These are phyloP conservation scores for Magnusiomyces magnusii DNA, from an alignment of 1,139 yeast genomes.

Conservation along the genomic window DNA sequence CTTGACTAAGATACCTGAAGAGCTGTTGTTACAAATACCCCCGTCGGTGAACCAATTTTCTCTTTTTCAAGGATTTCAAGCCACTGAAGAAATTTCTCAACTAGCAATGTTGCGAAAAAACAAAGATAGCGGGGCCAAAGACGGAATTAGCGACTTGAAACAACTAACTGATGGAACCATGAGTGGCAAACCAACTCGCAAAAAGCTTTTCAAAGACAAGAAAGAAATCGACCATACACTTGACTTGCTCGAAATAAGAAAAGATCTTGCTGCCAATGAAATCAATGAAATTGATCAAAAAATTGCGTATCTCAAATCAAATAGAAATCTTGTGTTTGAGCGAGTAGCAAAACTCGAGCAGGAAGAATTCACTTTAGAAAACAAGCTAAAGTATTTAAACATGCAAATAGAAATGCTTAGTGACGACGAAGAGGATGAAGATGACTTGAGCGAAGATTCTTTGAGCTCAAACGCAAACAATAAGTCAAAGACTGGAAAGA, in stretches of 20 bases:
- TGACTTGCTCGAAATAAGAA: conserved; percentile 52
- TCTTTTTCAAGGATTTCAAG: conserved; percentile 60
- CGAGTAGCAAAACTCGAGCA: conserved; percentile 53
- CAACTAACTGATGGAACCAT: conserved; percentile 14
- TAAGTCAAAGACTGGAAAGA: background rate
- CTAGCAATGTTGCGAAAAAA: conserved; percentile 3
- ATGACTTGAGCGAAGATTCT: conserved; percentile 2
- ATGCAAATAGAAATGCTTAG: conserved; percentile 31
- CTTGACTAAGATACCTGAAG: conserved; percentile 48
- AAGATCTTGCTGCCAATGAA: conserved; percentile 56
- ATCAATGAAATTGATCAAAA: conserved; percentile 53
- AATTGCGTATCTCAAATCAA: conserved; percentile 43
- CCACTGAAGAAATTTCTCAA: conserved; percentile 30
- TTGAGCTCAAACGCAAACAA: background rate
- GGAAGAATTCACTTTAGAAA: conserved; percentile 48
- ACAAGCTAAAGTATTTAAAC: conserved; percentile 38
- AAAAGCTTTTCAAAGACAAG: conserved; percentile 35
- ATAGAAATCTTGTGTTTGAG: conserved; percentile 48
- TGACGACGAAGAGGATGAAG: conserved; percentile 18
- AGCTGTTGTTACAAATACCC: conserved; percentile 47
- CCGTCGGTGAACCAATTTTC: conserved; percentile 37
- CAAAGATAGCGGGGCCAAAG: conserved; percentile 4
- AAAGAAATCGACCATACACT: conserved; percentile 41
- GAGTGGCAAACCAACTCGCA: conserved; percentile 16
- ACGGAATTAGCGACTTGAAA: conserved; percentile 8